Conservation (phyloP, 2,329 filamentous ascomycete genomes). For the Aspergillus terreus region DNA sequence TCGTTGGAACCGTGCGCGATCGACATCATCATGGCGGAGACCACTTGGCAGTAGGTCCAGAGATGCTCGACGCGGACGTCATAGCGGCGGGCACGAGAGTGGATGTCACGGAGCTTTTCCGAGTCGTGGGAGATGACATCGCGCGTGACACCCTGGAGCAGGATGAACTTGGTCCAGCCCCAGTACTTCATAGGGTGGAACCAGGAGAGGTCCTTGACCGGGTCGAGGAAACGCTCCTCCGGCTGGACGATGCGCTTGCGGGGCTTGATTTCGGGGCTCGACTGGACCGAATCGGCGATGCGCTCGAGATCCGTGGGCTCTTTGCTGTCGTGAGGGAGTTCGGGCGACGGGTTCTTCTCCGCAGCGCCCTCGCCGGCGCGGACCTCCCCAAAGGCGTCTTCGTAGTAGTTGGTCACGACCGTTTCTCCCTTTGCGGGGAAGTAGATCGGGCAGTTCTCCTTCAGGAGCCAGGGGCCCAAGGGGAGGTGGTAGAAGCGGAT, state of each 20-base stretch:
- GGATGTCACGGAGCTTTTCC: slow-evolving; percentile 35
- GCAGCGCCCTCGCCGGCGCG: slow-evolving; percentile 14
- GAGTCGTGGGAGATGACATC: slow-evolving; percentile 42
- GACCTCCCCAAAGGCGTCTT: slow-evolving; percentile 25
- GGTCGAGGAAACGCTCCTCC: slow-evolving; percentile 23
- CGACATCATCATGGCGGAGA: slow-evolving; percentile 41
- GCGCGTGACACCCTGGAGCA: slow-evolving; percentile 44
- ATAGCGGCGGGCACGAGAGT: slow-evolving; percentile 42
- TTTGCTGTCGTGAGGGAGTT: slow-evolving; percentile 4
- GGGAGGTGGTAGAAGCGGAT: slow-evolving; percentile 24
- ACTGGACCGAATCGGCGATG: slow-evolving; percentile 13
- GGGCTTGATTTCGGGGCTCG: slow-evolving; percentile 18
- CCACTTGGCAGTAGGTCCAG: slow-evolving; percentile 45
- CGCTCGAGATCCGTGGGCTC: slow-evolving; percentile 10
- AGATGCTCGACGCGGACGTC: slow-evolving; percentile 48
- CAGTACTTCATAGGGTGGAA: slow-evolving; percentile 22
- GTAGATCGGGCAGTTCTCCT: slow-evolving; percentile 38
- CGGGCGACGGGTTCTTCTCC: neutral
- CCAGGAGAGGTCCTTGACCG: slow-evolving; percentile 15
- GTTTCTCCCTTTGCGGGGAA: slow-evolving; percentile 36
- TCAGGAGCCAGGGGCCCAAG: slow-evolving; percentile 41
- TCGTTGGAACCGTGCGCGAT: slow-evolving; percentile 46
- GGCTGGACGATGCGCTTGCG: slow-evolving; percentile 18
- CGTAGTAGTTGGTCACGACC: slow-evolving; percentile 41
- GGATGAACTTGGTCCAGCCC: slow-evolving; percentile 41